phyloP scores from a whole-genome alignment of 768 basidiomycete genomes.

The Hygrocybe punicea region DNA sequence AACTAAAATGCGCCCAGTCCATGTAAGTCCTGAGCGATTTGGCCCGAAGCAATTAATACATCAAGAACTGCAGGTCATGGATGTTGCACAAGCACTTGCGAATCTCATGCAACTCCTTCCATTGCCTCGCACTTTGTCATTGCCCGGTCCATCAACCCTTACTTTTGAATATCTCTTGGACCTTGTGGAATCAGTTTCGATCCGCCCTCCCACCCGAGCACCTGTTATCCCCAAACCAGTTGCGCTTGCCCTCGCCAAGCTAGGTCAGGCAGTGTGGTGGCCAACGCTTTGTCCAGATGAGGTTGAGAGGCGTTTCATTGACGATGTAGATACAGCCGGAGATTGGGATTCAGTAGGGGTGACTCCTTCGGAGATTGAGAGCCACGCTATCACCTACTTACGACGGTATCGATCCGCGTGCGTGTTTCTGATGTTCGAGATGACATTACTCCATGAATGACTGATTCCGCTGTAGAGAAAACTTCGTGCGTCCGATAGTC shows the following conservation, averaged over 20 bases:
- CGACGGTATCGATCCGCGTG: conserved; percentile 86
- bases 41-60: background rate
- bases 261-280: conserved; percentile 81
- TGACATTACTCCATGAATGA: background rate
- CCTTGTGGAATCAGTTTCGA: conserved; percentile 76
- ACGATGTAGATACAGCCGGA: conserved; percentile 70
- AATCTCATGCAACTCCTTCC: conserved; percentile 67
- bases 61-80: conserved; percentile 63
- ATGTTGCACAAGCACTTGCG: conserved; percentile 89
- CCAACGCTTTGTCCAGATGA: conserved; percentile 89
- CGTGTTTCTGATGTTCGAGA: conserved; percentile 35
- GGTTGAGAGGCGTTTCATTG: conserved; percentile 79
- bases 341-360: conserved; percentile 85
- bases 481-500: conserved; percentile 64
- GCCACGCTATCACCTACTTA: conserved; percentile 83
- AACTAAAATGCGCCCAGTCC: conserved; percentile 86
- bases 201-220: conserved; percentile 65
- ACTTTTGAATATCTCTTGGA: conserved; percentile 78
- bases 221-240: conserved; percentile 74
- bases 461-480: conserved; percentile 42
- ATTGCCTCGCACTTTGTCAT: conserved; percentile 63
- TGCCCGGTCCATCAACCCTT: conserved; percentile 87
- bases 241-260: conserved; percentile 59
- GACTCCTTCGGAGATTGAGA: conserved; percentile 77
- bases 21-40: conserved; percentile 52